Conservation (phyloP, 139 green algal genomes). For the Chlamydomonas sphaeroides region DNA sequence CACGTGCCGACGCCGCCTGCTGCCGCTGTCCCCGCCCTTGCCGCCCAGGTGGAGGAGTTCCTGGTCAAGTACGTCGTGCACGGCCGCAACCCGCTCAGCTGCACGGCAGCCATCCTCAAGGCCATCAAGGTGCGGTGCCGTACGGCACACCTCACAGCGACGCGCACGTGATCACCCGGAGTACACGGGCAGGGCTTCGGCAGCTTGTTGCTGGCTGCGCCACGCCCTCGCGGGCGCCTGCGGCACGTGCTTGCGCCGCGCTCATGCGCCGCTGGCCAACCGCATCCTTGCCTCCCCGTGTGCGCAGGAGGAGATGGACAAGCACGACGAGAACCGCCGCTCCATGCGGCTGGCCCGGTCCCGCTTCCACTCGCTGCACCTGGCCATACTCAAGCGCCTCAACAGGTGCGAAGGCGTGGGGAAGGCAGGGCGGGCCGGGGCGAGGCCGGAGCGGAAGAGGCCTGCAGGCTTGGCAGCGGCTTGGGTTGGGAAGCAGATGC, state of each 20-base stretch:
- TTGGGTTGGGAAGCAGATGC: too few relatives aligned
- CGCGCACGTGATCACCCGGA: background rate
- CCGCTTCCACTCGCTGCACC: constrained; percentile 31
- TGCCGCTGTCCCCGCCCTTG: too few relatives aligned
- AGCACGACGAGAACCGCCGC: constrained; percentile 30
- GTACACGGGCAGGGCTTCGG: background rate
- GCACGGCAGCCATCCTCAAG: constrained; percentile 20
- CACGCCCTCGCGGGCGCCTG: too few relatives aligned
- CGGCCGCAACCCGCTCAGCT: constrained; percentile 21
- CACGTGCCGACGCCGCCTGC: too few relatives aligned
- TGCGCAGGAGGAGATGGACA: constrained; percentile 21
- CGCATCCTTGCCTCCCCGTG: too few relatives aligned
- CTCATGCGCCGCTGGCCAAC: too few relatives aligned
- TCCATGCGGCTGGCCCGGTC: constrained; percentile 11
- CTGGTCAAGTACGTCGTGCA: constrained; percentile 25
- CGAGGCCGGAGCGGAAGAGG: too few relatives aligned
- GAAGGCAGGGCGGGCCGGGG: too few relatives aligned
- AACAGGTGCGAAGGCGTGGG: constrained; percentile 11
- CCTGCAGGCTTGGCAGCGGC: too few relatives aligned
- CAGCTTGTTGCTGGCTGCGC: background rate
- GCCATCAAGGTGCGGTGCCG: constrained; percentile 24
- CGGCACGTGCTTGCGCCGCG: too few relatives aligned
- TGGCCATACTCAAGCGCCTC: constrained; percentile 28
- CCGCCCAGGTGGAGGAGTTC: constrained; percentile 24
- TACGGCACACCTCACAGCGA: too few relatives aligned